phyloP scores from a whole-genome alignment of 148 eudicot species.

The Agrostemma githago region DNA sequence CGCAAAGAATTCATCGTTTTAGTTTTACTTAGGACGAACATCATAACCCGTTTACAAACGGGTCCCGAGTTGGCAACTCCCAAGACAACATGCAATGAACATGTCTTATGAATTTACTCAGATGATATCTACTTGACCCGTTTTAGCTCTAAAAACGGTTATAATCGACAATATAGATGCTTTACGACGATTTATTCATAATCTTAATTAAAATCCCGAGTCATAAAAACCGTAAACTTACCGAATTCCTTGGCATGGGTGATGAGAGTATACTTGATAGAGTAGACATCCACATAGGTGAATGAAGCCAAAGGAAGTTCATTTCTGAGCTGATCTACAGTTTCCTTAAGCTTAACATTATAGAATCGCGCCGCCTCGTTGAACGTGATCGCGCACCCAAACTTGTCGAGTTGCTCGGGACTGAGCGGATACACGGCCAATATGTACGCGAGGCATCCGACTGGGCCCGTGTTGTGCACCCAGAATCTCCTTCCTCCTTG shows the following conservation, averaged over 20 bases:
- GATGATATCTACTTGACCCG: no score
- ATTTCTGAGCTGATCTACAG: constrained; percentile 31
- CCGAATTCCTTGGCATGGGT: constrained; percentile 32
- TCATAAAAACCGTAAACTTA: constrained; percentile 8
- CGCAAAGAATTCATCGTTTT: no score
- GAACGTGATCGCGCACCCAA: constrained; percentile 33
- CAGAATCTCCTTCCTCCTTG: constrained; percentile 45
- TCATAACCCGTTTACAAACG: no score
- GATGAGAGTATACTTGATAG: constrained; percentile 35
- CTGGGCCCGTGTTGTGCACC: constrained; percentile 47
- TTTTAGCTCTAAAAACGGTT: no score
- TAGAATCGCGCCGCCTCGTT: constrained; percentile 38
- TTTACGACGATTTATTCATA: no score
- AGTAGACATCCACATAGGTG: constrained; percentile 40
- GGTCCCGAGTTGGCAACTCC: no score
- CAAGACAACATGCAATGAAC: no score
- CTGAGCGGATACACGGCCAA: constrained; percentile 16
- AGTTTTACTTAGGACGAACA: no score
- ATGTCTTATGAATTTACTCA: no score
- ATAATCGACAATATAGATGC: no score
- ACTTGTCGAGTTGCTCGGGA: constrained; percentile 28
- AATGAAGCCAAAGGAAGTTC: constrained; percentile 39
- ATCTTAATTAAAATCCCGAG: no score
- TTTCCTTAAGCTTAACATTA: constrained; percentile 29
- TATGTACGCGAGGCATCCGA: constrained; percentile 38